Base-by-base conservation (phyloP, 2,329 filamentous ascomycete genomes). In the Camillea tinctor region DNA sequence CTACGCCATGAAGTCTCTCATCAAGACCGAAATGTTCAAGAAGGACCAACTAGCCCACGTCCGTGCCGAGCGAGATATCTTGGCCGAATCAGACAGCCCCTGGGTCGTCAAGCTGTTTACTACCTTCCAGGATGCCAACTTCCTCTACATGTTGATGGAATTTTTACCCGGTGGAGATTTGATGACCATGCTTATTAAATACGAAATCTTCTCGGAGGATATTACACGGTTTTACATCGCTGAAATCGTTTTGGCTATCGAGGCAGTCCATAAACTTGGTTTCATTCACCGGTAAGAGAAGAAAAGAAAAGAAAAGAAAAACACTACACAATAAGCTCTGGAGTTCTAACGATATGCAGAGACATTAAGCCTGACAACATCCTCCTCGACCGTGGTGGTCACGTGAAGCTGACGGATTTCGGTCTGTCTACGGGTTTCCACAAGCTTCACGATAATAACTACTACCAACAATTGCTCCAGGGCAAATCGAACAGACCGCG, bases 121-220 rank as follows among this genome's bases (percentile, higher is more conserved):
- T 13, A 98, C 95, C 0, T 99, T 99, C 82, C 95, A 99, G 78
- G 95, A 99, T 74, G 84, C 86, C 52, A 94, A 95, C 67, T 99
- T 97, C 80, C 82, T 99, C 40, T 99, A 99, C 81, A 95, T 99
- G 89, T 83, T 99, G 63, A 99, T 99, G 95, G 95, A 99, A 78
- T 99, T 98, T 78, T 84, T 99, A 76, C 95, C 95, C 7, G 95
- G 95, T 76, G 95, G 95, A 76, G 95, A 99, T 80, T 78, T 99
- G 75, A 99, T 99, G 95, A 99, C 95, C 3, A 99, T 99, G 95
- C 83, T 99, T 68, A 99, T 99, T 81, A 99, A 98, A 83, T 99
- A 99, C 73, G 95, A 99, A 76, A 97, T 99, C 75, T 99, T 99
- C 76, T 96, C 93, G 0, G 94, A 98, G 76, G 95, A 99, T 68